Conservation (phyloP, 164 flowering plant genomes). For the Magnolia changhungtana region DNA sequence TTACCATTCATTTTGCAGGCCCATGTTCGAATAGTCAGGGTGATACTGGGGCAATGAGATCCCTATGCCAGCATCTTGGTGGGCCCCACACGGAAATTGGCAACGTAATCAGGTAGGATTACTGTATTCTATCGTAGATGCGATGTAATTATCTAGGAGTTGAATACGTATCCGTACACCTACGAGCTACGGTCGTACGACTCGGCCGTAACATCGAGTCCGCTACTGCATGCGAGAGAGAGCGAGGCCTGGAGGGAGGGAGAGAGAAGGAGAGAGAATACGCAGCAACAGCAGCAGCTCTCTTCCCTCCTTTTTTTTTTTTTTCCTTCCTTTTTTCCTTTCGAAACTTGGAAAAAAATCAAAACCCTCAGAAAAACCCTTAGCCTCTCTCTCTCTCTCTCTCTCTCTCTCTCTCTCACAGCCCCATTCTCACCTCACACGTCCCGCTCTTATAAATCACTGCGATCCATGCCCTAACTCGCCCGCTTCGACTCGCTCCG, state of each 20-base stretch:
- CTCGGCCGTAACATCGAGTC: slow-evolving; percentile 9
- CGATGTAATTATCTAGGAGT: background rate
- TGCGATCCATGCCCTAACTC: slow-evolving; percentile 14
- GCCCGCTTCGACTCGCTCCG: slow-evolving; percentile 10
- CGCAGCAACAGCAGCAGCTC: background rate
- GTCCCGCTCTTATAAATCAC: background rate
- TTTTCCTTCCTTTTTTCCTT: slow-evolving; percentile 9
- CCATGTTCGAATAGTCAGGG: too few species aligned
- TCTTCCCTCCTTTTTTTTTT: background rate
- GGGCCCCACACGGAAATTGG: too few species aligned
- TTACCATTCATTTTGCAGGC: too few species aligned
- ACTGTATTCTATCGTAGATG: too few species aligned
- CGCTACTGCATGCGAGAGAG: slow-evolving; percentile 5
- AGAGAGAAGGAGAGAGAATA: slow-evolving; percentile 1
- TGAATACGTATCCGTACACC: background rate
- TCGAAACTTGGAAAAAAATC: background rate
- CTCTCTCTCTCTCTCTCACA: background rate
- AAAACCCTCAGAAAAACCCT: slow-evolving; percentile 11
- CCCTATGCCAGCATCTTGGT: background rate
- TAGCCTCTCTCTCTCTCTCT: background rate
- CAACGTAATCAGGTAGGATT: too few species aligned
- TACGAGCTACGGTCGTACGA: background rate
- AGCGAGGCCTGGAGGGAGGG: background rate
- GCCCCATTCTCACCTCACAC: background rate
- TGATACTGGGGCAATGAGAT: too few species aligned